Evolutionary conservation across 371 early-diverging fungal genomes (phyloP), one percentile per base, ranked within the genome.

Genomic region (Saksenaea vasiformis): DNA sequence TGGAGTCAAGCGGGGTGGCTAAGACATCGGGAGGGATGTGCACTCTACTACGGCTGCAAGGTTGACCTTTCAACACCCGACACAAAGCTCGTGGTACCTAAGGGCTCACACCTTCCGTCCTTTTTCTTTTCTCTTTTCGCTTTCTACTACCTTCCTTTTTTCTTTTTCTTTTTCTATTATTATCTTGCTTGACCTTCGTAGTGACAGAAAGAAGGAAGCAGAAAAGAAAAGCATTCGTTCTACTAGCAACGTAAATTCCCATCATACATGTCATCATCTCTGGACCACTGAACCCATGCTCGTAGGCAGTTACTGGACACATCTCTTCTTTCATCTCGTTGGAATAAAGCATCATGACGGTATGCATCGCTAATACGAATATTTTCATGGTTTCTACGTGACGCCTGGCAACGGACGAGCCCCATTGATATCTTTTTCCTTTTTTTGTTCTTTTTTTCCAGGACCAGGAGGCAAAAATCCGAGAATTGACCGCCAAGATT

Each of bases 401-500:
- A 31, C 31, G 7, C 39, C 39, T 39, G 39, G 39, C n/a, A 39
- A 39, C 39, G 11, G 39, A 39, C 39, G 39, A 39, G 39, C n/a
- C 37, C n/a, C 39, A 39, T 14, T 39, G 11, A 41, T 17, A 41
- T 14, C 43, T 2, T 5, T 41, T 60, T 60, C 19, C 22, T 47
- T 5, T 39, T 24, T 28, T 44, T 47, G 9, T 55, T 62, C 15
- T 56, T 44, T 27, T 35, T 43, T 27, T 10, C 22, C 39, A 67
- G 67, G 67, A 67, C 51, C 34, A 43, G 38, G 55, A 60, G 31
- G 34, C 43, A 24, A 76, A 75, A 64, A 62, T 90, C 44, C 68
- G 59, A 19, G 87, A 90, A 47, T 71, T 91, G 55, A 67, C 71
- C 62, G 70, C 71, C 15, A 79, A 83, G 70, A 86, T 94, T 55